Conservation (phyloP, 108 stramenopile genomes). For the Stephanodiscus triporus region DNA sequence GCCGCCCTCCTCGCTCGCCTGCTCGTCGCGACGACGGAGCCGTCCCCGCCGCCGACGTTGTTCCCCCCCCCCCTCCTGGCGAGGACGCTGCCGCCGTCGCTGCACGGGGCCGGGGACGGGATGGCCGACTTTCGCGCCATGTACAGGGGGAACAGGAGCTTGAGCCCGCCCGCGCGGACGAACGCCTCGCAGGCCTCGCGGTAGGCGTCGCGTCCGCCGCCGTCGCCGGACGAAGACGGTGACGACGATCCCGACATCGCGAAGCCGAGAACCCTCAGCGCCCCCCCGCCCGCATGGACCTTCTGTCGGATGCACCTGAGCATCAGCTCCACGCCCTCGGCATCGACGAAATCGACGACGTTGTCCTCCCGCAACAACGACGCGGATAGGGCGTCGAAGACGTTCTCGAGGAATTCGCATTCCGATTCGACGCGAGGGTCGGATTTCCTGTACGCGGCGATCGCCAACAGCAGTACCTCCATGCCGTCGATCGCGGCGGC, state of each 20-base stretch:
- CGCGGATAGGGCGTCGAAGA: constrained; percentile 55
- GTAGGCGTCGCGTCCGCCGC: constrained; percentile 22
- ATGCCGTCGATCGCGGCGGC: constrained; percentile 58
- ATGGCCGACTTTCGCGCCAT: constrained; percentile 59
- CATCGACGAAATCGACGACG: constrained; percentile 63
- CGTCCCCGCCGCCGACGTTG: constrained; percentile 2
- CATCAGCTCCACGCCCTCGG: constrained; percentile 77
- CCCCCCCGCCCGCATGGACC: constrained; percentile 71
- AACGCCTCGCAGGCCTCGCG: constrained; percentile 66
- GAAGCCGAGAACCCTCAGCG: constrained; percentile 68
- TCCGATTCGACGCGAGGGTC: constrained; percentile 72
- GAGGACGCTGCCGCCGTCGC: constrained; percentile 48
- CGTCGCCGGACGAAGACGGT: constrained; percentile 1
- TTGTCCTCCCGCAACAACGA: constrained; percentile 61
- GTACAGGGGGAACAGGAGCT: constrained; percentile 71
- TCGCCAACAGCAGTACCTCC: constrained; percentile 62
- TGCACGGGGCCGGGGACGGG: constrained; percentile 60
- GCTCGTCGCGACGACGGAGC: constrained; percentile 18
- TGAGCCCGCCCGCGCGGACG: constrained; percentile 68
- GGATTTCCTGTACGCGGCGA: constrained; percentile 63
- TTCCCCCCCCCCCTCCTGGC: constrained; percentile 24
- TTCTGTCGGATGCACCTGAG: constrained; percentile 73
- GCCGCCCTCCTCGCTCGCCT: constrained; percentile 61
- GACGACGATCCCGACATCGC: constrained; percentile 46
- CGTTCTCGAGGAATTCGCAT: constrained; percentile 76